Base-by-base conservation (phyloP, 805 yeast genomes). In the Saturnispora bothae region DNA sequence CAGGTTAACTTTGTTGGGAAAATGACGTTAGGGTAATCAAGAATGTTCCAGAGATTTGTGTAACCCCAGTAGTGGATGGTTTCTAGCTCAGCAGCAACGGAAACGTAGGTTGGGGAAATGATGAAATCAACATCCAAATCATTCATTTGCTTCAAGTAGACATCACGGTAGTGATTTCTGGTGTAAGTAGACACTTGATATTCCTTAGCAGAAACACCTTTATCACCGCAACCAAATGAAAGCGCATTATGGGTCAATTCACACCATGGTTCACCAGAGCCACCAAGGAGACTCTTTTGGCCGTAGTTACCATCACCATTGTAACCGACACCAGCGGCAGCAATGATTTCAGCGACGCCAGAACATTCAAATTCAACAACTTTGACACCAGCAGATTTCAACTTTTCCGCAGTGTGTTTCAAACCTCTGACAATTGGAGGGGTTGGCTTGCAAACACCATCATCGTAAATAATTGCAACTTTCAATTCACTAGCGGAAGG, bases 41-140 rank as follows among this genome's bases (percentile, higher is more conserved):
- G 54, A 39, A 78, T 49, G 56, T 80, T 79, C 73, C 76, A 78
- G 44, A 77, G 62, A 2, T 79, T 62, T 13, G 84, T 76, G 62
- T 80, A 80, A 1, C 83, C 76, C 83, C 85, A 80, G 57, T 77
- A 76, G 49, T 69, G 69, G 9, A 74, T 61, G 17, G 66, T 66
- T 36, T 69, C 74, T 4, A 78, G 76, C 39, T 66, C 64, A 31
- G 84, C 79, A 15, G 88, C 83, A 31, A 76, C 81, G 39, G 74
- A 74, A 38, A 66, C 69, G 54, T 76, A 75, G 6, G 74, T 64
- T 37, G 88, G 86, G 33, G 74, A 64, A 33, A 81, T 53, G 41
- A 81, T 65, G 47, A 69, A 73, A 48, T 80, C 86, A 26, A 78
- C 61, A 17, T 64, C 66, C 49, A 71, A 63, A 9, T 62, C 62